Percentiles rank a stretch among this genome's conserved stretches.
Evolutionary conservation across 345 rosid genomes (phyloP).

Genomic region (Gossypium ekmanianum): DNA sequence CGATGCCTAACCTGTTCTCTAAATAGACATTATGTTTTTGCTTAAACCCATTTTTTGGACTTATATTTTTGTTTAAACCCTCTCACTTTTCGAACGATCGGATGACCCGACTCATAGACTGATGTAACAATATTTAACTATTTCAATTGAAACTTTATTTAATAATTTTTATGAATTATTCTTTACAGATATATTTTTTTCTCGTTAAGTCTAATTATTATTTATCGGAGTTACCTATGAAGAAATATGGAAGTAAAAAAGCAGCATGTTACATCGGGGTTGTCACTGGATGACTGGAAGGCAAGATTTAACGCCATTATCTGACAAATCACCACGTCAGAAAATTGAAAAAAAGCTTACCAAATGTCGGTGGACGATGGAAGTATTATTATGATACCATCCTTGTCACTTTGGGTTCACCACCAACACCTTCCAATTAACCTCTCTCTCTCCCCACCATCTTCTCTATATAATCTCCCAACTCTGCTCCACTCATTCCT

Average conservation of each 20-base stretch:
- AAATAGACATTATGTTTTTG: no score
- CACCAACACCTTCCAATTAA: background rate
- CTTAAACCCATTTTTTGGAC: fast-evolving
- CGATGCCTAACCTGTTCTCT: fast-evolving
- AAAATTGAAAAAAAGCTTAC: background rate
- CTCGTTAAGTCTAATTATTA: no score
- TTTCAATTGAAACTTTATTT: no score
- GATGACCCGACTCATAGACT: fast-evolving
- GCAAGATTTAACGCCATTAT: background rate
- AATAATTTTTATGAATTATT: no score
- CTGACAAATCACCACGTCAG: background rate
- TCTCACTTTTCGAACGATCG: fast-evolving
- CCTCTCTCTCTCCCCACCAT: background rate
- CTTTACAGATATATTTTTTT: no score
- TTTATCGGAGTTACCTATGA: no score
- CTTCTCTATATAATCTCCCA: slow-evolving; percentile 31
- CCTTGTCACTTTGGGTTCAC: background rate
- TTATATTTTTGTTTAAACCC: fast-evolving
- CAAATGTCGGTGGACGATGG: background rate
- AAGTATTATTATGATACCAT: background rate
- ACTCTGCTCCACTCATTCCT: slow-evolving; percentile 24
- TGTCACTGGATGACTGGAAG: background rate
- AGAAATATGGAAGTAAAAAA: no score
- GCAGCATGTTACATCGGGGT: background rate
- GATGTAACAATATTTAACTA: no score